A percentile compares a stretch with the other conserved stretches of the same genome.
Conservation (phyloP, 192 early-diverging fungal genomes). For the Pecoramyces ruminantium region DNA sequence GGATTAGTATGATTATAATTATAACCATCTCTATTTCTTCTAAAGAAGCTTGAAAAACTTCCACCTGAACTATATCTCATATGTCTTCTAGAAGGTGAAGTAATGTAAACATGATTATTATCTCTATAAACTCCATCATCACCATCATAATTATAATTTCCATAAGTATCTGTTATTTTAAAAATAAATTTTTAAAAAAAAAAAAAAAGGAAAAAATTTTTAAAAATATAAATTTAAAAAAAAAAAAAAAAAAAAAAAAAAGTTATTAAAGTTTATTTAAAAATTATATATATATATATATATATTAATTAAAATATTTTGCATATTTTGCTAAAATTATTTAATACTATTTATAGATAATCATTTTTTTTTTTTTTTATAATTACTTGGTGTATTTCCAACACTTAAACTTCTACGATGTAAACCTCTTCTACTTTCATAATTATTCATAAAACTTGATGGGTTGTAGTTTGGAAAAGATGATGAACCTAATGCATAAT, state of each 20-base stretch:
- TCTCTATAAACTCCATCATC: too few species aligned
- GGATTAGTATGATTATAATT: background rate
- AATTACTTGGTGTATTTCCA: background rate
- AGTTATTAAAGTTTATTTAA: too few species aligned
- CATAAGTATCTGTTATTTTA: too few species aligned
- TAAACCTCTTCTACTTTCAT: background rate
- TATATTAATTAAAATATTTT: too few species aligned
- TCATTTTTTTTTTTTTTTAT: background rate
- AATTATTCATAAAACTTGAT: background rate
- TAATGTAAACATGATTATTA: background rate
- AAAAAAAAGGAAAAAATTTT: too few species aligned
- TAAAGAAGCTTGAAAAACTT: background rate
- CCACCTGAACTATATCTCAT: background rate
- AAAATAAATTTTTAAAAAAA: too few species aligned
- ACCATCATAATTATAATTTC: too few species aligned
- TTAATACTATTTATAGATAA: too few species aligned
- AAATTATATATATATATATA: too few species aligned
- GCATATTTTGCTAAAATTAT: too few species aligned
- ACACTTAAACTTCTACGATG: background rate
- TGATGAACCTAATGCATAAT: background rate
- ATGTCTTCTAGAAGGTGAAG: background rate
- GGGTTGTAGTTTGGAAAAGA: background rate
- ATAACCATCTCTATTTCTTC: background rate
- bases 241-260: too few species aligned
- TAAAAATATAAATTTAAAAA: too few species aligned